Evolutionary conservation across 2,329 filamentous ascomycete species (phyloP).

Genomic region (Aspergillus texensis): DNA sequence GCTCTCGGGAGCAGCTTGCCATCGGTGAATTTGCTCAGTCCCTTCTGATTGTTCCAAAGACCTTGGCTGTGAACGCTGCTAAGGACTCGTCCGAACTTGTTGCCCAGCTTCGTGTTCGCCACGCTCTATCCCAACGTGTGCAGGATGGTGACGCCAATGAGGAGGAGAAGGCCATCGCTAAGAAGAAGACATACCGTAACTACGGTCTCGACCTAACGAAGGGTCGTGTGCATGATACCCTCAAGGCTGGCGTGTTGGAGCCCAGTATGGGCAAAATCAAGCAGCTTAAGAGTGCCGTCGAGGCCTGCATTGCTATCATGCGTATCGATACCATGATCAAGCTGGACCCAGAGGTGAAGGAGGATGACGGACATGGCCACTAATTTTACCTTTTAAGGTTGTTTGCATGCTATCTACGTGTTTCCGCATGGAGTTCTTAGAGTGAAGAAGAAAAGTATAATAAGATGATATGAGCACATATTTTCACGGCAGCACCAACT

Average conservation of each 20-base stretch:
- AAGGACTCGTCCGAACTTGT: slow-evolving; percentile 96
- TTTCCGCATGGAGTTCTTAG: slow-evolving; percentile 16
- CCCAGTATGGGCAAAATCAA: slow-evolving; percentile 98
- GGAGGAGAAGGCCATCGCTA: slow-evolving; percentile 85
- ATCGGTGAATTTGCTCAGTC: slow-evolving; percentile 97
- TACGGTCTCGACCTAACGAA: slow-evolving; percentile 90
- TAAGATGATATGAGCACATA: slow-evolving; percentile 22
- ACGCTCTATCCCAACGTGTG: slow-evolving; percentile 90
- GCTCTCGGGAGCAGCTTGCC: slow-evolving; percentile 93
- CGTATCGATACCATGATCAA: slow-evolving; percentile 98
- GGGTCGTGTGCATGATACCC: slow-evolving; percentile 87
- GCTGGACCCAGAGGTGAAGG: slow-evolving; percentile 84
- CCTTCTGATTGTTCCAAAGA: slow-evolving; percentile 93
- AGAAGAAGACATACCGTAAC: slow-evolving; percentile 98
- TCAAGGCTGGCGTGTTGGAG: slow-evolving; percentile 94
- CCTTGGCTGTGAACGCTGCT: slow-evolving; percentile 92
- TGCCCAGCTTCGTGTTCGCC: slow-evolving; percentile 89
- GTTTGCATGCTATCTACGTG: slow-evolving; percentile 4
- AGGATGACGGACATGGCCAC: slow-evolving; percentile 85
- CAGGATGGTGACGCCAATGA: slow-evolving; percentile 76
- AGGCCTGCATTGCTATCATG: slow-evolving; percentile 99
- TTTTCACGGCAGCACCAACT: slow-evolving; percentile 5
- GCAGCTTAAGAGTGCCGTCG: slow-evolving; percentile 97
- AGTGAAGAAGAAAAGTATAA: slow-evolving; percentile 23
- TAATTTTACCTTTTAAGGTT: slow-evolving; percentile 44